These are phyloP conservation scores for Naumovozyma castellii DNA, from an alignment of 805 yeast genomes.

Conservation along the genomic window DNA sequence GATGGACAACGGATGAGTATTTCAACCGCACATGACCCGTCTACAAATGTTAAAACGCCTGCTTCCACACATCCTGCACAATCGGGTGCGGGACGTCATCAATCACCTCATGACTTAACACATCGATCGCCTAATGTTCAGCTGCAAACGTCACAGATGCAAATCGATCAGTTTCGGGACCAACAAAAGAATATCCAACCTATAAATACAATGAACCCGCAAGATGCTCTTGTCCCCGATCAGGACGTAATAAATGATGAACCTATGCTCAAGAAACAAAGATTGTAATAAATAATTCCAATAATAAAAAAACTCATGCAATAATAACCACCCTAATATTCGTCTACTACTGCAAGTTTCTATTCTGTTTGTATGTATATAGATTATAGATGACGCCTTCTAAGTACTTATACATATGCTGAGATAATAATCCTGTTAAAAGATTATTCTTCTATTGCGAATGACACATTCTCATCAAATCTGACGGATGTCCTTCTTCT, in stretches of 20 bases:
- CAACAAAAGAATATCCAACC: not conserved
- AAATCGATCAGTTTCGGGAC: not conserved
- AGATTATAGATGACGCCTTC: too few relatives aligned
- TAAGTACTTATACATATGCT: too few relatives aligned
- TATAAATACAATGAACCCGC: not conserved
- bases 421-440: too few relatives aligned
- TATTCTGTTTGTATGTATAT: too few relatives aligned
- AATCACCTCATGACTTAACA: constrained; percentile 1
- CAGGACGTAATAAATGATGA: constrained; percentile 7
- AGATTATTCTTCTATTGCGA: constrained; percentile 33
- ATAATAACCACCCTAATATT: too few relatives aligned
- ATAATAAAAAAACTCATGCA: too few relatives aligned
- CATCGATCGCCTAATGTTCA: not conserved
- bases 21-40: constrained; percentile 1
- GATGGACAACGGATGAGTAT: constrained; percentile 3
- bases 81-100: constrained; percentile 2
- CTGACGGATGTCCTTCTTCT: constrained; percentile 56
- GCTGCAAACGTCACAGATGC: not conserved
- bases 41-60: not conserved
- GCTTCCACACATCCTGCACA: not conserved
- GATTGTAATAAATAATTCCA: constrained; percentile 3
- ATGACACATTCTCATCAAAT: constrained; percentile 51
- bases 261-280: constrained; percentile 12
- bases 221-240: not conserved
- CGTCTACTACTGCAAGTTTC: too few relatives aligned